Conservation (phyloP, 2,329 filamentous ascomycete species). For the Lachnellula arida region DNA sequence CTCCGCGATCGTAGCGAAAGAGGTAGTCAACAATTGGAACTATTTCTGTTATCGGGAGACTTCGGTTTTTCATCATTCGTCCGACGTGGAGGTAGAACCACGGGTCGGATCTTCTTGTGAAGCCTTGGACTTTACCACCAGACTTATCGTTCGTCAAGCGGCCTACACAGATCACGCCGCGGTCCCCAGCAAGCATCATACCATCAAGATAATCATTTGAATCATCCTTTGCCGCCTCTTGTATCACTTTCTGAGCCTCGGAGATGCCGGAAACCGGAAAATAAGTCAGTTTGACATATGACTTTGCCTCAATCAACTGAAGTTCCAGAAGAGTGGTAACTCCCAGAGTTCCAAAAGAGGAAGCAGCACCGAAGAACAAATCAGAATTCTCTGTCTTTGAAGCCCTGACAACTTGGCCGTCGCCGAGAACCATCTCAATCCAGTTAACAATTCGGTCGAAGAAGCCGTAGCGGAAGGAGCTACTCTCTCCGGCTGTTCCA, state of each 20-base stretch:
- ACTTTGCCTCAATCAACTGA: conserved; percentile 47
- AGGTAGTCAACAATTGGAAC: conserved; percentile 48
- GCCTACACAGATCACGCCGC: conserved; percentile 50
- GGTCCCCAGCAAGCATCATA: conserved; percentile 43
- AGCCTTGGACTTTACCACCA: conserved; percentile 35
- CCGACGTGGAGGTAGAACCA: conserved; percentile 61
- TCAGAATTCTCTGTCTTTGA: conserved; percentile 44
- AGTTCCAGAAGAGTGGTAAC: conserved; percentile 56
- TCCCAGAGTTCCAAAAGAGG: conserved; percentile 55
- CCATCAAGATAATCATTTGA: conserved; percentile 55
- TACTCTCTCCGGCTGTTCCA: conserved; percentile 62
- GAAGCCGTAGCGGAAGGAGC: conserved; percentile 58
- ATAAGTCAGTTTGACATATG: conserved; percentile 52
- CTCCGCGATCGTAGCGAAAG: conserved; percentile 57
- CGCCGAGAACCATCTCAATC: conserved; percentile 58
- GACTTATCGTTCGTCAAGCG: conserved; percentile 37
- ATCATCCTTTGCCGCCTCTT: conserved; percentile 25
- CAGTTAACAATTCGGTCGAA: conserved; percentile 59
- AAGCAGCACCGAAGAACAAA: conserved; percentile 54
- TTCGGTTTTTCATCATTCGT: conserved; percentile 23
- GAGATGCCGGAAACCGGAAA: conserved; percentile 38
- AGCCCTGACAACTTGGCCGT: conserved; percentile 49
- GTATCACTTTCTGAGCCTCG: conserved; percentile 39
- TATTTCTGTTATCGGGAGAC: conserved; percentile 32
- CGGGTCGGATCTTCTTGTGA: conserved; percentile 49